These are phyloP conservation scores for Fusarium sp. DNA, from an alignment of 2,329 filamentous ascomycete species.

Conservation along the genomic window DNA sequence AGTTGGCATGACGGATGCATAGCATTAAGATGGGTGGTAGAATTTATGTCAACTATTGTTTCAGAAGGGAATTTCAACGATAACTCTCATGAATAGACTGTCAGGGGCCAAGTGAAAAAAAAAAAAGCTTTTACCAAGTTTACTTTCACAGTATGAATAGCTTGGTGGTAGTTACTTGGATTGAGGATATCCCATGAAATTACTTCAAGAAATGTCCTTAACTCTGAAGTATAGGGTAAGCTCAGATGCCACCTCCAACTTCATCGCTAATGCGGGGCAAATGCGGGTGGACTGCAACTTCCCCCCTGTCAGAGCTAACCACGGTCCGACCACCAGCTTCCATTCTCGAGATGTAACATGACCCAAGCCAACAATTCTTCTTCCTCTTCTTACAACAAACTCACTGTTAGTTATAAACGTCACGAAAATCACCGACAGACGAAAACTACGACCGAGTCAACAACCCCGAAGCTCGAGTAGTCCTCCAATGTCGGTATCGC, in stretches of 20 bases:
- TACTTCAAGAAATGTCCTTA: neutral
- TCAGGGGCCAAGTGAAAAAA: neutral
- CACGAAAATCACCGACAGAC: neutral
- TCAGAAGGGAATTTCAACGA: neutral
- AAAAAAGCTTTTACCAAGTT: neutral
- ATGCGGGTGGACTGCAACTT: neutral
- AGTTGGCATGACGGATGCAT: neutral
- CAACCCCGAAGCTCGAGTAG: neutral
- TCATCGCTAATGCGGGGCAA: constrained; percentile 26
- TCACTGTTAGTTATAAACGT: neutral
- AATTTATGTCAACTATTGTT: neutral
- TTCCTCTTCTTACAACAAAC: constrained; percentile 11
- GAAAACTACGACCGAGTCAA: neutral
- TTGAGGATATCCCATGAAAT: neutral
- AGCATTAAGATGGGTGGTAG: neutral
- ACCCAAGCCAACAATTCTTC: neutral
- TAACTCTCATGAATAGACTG: neutral
- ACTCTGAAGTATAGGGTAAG: constrained; percentile 31
- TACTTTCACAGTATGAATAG: neutral
- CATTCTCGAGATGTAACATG: constrained; percentile 16
- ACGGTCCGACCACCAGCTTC: constrained; percentile 19
- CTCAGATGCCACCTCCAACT: neutral
- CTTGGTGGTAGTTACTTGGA: neutral
- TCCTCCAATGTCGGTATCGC: constrained; percentile 26
- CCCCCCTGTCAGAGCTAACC: constrained; percentile 26